phyloP scores from a whole-genome alignment of 345 rosid species.

The Litchi chinensis region DNA sequence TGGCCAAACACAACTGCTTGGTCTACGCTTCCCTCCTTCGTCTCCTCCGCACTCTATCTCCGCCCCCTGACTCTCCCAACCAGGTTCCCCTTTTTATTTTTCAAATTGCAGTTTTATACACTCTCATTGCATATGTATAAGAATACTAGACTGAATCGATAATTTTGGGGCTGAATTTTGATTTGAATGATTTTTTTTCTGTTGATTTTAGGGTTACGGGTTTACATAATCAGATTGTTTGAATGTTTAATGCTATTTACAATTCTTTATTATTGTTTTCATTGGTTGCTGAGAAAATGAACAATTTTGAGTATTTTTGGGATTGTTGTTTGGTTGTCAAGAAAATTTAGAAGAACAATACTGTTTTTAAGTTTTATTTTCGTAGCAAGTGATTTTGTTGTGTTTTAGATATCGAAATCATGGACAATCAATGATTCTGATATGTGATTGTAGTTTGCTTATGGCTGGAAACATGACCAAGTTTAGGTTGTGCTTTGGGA shows the following conservation, averaged over 20 bases:
- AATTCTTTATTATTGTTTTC: too few species aligned
- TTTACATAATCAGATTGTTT: background rate
- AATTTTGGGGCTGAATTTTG: background rate
- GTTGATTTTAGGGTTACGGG: slow-evolving; percentile 15
- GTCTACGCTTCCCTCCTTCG: slow-evolving; percentile 89
- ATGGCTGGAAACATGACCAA: background rate
- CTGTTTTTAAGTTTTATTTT: background rate
- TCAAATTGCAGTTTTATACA: background rate
- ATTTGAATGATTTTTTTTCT: background rate
- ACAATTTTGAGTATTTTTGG: too few species aligned
- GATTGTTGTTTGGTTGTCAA: background rate
- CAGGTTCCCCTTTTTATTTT: slow-evolving; percentile 43
- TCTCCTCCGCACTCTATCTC: slow-evolving; percentile 46
- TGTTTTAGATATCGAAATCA: too few species aligned
- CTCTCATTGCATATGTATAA: background rate
- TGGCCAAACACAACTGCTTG: slow-evolving; percentile 50
- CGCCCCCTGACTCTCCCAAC: slow-evolving; percentile 62
- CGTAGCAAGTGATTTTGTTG: background rate
- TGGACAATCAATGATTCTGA: background rate
- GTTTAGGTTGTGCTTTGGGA: too few species aligned
- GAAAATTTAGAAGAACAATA: background rate
- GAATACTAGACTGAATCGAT: background rate
- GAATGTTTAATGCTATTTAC: background rate
- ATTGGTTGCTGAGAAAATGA: background rate
- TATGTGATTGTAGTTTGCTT: background rate